Evolutionary conservation across 1,284 basidiomycete species (phyloP).

Genomic region (Amylostereum areolatum): DNA sequence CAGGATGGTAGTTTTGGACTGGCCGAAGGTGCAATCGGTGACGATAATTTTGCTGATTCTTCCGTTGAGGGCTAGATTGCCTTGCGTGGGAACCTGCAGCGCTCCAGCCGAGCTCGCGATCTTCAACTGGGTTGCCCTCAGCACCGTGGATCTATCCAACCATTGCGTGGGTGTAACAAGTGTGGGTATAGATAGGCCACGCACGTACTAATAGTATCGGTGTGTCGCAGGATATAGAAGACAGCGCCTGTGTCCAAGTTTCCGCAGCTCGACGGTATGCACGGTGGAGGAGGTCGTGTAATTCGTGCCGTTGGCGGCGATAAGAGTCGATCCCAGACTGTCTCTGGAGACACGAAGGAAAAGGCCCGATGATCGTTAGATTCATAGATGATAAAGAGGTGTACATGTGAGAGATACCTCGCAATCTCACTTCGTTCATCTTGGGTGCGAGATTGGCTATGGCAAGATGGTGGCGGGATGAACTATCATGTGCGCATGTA

Average conservation of each 20-base stretch:
- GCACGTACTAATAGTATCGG: conserved; percentile 34
- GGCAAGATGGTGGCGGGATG: no score
- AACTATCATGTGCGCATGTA: no score
- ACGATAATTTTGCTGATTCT: conserved; percentile 44
- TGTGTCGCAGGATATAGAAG: conserved; percentile 49
- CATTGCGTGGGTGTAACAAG: no score
- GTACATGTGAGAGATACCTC: conserved; percentile 35
- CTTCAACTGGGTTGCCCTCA: conserved; percentile 33
- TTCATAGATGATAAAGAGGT: background rate
- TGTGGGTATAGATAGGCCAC: background rate
- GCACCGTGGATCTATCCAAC: conserved; percentile 35
- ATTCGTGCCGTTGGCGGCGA: conserved; percentile 41
- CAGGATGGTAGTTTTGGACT: conserved; percentile 26
- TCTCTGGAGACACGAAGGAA: conserved; percentile 45
- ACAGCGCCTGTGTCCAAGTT: conserved; percentile 36
- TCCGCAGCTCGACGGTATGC: conserved; percentile 43
- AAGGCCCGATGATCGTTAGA: conserved; percentile 23
- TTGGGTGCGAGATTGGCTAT: conserved; percentile 39
- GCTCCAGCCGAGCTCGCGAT: conserved; percentile 36
- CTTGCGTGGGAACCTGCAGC: conserved; percentile 31
- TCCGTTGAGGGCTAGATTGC: conserved; percentile 37
- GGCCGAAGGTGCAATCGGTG: conserved; percentile 42
- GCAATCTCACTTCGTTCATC: conserved; percentile 51
- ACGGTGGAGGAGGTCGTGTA: conserved; percentile 37
- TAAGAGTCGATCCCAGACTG: conserved; percentile 31